Evolutionary conservation across 768 basidiomycete genomes (phyloP), one percentile per base, ranked within the genome.

Genomic region (Mycena floridula): DNA sequence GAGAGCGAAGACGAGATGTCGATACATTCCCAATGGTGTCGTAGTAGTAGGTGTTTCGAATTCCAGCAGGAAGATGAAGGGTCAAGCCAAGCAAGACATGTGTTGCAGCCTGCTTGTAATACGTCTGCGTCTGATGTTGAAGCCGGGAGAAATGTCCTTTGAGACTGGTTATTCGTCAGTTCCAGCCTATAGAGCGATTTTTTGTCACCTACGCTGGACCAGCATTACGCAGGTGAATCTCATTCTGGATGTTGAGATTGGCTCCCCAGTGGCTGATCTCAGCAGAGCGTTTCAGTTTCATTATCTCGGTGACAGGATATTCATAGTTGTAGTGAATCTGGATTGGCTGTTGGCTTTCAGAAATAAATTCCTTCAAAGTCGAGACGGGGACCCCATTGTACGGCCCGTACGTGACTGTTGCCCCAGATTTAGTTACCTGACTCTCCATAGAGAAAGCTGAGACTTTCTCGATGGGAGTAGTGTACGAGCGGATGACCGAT

Each of bases 211-310:
- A 97, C 95, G 66, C 64, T 11, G 96, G 92, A 4, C 95, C 96
- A 47, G 82, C 85, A 58, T 99, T 99, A 61, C 77, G 75, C n/a
- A 99, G 67, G 46, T 75, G 59, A 48, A 96, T 79, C 25, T 88
- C 77, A 64, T 99, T 93, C 61, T 97, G 81, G 24, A 94, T 85
- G 57, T 97, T 96, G 27, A 99, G 60, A 62, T 96, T 96, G 32
- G 82, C 80, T 25, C 95, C 94, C 96, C 95, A 98, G 59, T 98
- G 95, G 51, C 92, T 95, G 51, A 99, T 82, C 66, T 99, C 95
- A 2, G 84, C 91, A 0, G 74, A 56, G 40, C 96, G 82, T 48
- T 78, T 74, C 25, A 96, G 75, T 35, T 72, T 81, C 25, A 69
- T 73, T 42, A 97, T 68, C 51, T 90, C 81, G 20, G 93, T 59